Evolutionary conservation across 768 basidiomycete species (phyloP).

Genomic region (Psilocybe tampanensis): DNA sequence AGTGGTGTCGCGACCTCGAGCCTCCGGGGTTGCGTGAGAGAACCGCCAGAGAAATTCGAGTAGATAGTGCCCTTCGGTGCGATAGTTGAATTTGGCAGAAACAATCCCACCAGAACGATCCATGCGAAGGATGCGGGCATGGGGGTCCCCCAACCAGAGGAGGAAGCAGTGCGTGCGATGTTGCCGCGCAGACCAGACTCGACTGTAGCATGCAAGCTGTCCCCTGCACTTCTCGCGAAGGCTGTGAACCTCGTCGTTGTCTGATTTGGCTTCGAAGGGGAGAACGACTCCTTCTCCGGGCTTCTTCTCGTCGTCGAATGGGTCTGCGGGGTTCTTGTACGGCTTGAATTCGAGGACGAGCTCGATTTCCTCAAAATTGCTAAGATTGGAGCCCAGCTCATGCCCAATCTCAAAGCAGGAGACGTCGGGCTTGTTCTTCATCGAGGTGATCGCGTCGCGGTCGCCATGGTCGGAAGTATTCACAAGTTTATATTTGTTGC

Average conservation of each 20-base stretch:
- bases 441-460: neutral
- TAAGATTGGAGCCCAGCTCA: neutral
- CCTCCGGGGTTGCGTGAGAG: neutral
- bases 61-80: neutral
- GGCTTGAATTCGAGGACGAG: neutral
- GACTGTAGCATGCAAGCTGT: neutral
- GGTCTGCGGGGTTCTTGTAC: neutral
- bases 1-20: neutral
- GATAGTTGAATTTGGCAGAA: slow-evolving; percentile 1
- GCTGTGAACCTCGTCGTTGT: neutral
- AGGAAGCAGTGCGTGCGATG: slow-evolving; percentile 1
- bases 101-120: slow-evolving; percentile 5
- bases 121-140: slow-evolving; percentile 2
- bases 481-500: neutral
- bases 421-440: slow-evolving; percentile 2
- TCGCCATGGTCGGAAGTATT: neutral
- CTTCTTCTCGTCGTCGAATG: neutral
- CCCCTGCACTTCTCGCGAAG: neutral
- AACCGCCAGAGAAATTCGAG: slow-evolving; percentile 2
- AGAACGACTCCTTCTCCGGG: neutral
- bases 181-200: neutral
- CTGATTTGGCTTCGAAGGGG: neutral
- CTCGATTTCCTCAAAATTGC: neutral
- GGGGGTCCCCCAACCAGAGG: neutral
- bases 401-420: neutral